Conservation (phyloP, 2,329 filamentous ascomycete species). For the Penicillium corylophilum region DNA sequence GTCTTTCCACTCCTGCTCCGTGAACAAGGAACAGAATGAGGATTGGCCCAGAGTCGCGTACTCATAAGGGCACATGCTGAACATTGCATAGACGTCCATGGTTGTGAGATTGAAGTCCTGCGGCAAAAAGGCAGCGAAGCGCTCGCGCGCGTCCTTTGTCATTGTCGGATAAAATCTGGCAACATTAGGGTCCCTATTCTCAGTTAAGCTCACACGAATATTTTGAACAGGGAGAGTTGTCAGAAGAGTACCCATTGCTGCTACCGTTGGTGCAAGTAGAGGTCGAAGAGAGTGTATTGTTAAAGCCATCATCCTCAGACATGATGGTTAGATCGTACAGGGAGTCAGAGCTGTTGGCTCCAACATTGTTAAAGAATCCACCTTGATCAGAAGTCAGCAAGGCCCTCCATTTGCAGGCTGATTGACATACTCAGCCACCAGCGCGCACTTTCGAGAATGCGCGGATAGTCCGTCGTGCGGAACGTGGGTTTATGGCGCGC, state of each 20-base stretch:
- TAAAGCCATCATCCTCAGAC: constrained; percentile 50
- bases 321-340: constrained; percentile 49
- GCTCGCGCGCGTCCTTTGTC: constrained; percentile 43
- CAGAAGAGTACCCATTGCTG: neutral
- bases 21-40: constrained; percentile 56
- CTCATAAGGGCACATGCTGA: constrained; percentile 57
- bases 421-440: constrained; percentile 45
- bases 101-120: constrained; percentile 48
- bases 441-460: constrained; percentile 53
- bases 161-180: constrained; percentile 46
- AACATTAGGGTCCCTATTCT: neutral
- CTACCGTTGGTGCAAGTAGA: constrained; percentile 33
- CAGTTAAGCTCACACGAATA: neutral
- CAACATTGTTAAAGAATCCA: constrained; percentile 31
- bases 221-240: neutral
- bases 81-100: constrained; percentile 52
- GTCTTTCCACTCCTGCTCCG: constrained; percentile 53
- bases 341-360: constrained; percentile 23
- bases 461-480: constrained; percentile 54
- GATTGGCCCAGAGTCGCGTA: constrained; percentile 49
- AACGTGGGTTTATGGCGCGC: constrained; percentile 50
- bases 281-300: constrained; percentile 52
- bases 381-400: constrained; percentile 10
- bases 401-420: neutral
- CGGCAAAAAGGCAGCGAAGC: constrained; percentile 50